A percentile compares a stretch with the other conserved stretches of the same genome.
Conservation (phyloP, 2,329 filamentous ascomycete species). For the Diaporthe citriasiana region DNA sequence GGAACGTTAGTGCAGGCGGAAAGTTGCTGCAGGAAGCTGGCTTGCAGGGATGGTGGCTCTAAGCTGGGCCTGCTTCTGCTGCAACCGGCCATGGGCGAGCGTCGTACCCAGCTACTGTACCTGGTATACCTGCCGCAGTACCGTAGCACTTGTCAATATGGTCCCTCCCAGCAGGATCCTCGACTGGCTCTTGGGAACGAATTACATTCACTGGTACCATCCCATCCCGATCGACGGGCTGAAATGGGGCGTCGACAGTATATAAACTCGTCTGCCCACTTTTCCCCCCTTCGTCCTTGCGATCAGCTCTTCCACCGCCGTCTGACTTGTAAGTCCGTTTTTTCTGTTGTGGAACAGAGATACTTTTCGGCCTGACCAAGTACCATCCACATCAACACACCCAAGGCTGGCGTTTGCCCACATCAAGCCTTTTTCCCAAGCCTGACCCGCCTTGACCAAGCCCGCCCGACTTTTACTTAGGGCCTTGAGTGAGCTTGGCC, state of each 20-base stretch:
- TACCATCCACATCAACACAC: neutral
- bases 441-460: conserved; percentile 14
- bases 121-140: neutral
- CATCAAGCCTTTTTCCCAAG: conserved; percentile 8
- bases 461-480: neutral
- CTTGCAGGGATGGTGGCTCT: conserved; percentile 22
- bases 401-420: neutral
- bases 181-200: conserved; percentile 17
- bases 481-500: conserved; percentile 30
- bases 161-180: conserved; percentile 24
- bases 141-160: conserved; percentile 1
- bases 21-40: neutral
- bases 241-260: conserved; percentile 8
- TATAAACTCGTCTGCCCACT: conserved; percentile 26
- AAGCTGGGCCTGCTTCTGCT: neutral
- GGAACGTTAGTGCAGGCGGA: neutral
- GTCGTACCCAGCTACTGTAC: neutral
- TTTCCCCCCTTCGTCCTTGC: neutral
- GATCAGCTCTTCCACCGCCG: neutral
- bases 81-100: conserved; percentile 20
- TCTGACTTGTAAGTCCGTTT: neutral
- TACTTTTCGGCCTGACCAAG: neutral
- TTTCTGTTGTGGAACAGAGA: neutral
- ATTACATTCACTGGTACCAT: conserved; percentile 24
- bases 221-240: conserved; percentile 18